phyloP scores from a whole-genome alignment of 805 yeast genomes.

The Saturnispora sekii region DNA sequence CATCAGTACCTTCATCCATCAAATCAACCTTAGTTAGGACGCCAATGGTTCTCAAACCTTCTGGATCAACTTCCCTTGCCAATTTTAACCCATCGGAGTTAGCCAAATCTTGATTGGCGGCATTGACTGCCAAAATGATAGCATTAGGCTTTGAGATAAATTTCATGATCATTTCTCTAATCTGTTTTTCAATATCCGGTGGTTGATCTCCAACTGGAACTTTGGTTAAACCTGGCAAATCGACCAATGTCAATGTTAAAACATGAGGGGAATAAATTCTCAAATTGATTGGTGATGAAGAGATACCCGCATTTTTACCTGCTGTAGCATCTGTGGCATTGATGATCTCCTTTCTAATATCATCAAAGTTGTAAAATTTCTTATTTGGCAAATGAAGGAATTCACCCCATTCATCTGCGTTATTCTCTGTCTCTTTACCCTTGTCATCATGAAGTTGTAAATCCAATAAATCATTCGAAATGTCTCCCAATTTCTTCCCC shows the following conservation, averaged over 20 bases:
- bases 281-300: slow-evolving; percentile 85
- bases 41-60: slow-evolving; percentile 92
- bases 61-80: slow-evolving; percentile 97
- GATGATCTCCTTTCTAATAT: slow-evolving; percentile 83
- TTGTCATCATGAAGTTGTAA: slow-evolving; percentile 35
- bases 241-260: slow-evolving; percentile 86
- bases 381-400: slow-evolving; percentile 87
- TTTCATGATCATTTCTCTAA: slow-evolving; percentile 85
- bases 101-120: slow-evolving; percentile 94
- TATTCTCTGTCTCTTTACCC: slow-evolving; percentile 54
- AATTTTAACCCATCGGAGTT: slow-evolving; percentile 93
- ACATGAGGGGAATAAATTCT: slow-evolving; percentile 92
- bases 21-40: slow-evolving; percentile 92
- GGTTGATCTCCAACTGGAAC: slow-evolving; percentile 99
- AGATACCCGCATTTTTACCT: slow-evolving; percentile 79
- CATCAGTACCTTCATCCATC: slow-evolving; percentile 98
- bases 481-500: slow-evolving; percentile 30
- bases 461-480: slow-evolving; percentile 32
- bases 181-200: slow-evolving; percentile 89
- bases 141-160: slow-evolving; percentile 94
- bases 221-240: slow-evolving; percentile 94
- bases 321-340: slow-evolving; percentile 82
- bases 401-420: slow-evolving; percentile 92
- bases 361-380: slow-evolving; percentile 78
- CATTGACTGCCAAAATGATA: slow-evolving; percentile 86